Evolutionary conservation across 805 yeast genomes (phyloP).

Genomic region (Blastobotrys mokoenaii): DNA sequence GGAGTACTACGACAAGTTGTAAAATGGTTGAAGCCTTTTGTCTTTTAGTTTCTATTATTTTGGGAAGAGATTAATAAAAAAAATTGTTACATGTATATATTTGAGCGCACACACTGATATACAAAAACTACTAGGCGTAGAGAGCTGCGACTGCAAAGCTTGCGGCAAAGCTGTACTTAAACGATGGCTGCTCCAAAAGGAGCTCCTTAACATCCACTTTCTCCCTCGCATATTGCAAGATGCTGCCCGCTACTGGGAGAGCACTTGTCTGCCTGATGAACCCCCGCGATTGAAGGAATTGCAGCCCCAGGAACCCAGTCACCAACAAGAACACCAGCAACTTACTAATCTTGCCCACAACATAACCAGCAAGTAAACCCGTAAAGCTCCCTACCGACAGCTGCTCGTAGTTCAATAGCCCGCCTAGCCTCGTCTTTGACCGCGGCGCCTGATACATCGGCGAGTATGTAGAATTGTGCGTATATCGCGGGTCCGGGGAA

Average conservation of each 20-base stretch:
- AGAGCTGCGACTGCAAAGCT: constrained; percentile 28
- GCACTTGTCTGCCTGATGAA: constrained; percentile 23
- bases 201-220: constrained; percentile 14
- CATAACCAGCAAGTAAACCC: constrained; percentile 50
- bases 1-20: constrained; percentile 49
- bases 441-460: neutral
- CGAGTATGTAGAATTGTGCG: no score
- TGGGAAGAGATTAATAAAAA: neutral
- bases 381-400: constrained; percentile 55
- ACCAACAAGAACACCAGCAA: constrained; percentile 43
- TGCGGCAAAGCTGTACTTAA: constrained; percentile 47
- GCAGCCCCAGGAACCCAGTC: constrained; percentile 37
- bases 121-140: constrained; percentile 17
- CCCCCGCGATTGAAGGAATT: constrained; percentile 50
- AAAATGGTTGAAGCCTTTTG: constrained; percentile 17
- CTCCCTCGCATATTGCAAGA: constrained; percentile 9
- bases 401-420: constrained; percentile 48
- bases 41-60: neutral
- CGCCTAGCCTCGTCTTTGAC: constrained; percentile 10
- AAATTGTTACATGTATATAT: neutral
- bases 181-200: constrained; percentile 37
- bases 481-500: no score
- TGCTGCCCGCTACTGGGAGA: constrained; percentile 14
- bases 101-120: neutral
- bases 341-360: constrained; percentile 53